phyloP scores from a whole-genome alignment of 176 grass and related monocot genomes.

The Juncus effusus region DNA sequence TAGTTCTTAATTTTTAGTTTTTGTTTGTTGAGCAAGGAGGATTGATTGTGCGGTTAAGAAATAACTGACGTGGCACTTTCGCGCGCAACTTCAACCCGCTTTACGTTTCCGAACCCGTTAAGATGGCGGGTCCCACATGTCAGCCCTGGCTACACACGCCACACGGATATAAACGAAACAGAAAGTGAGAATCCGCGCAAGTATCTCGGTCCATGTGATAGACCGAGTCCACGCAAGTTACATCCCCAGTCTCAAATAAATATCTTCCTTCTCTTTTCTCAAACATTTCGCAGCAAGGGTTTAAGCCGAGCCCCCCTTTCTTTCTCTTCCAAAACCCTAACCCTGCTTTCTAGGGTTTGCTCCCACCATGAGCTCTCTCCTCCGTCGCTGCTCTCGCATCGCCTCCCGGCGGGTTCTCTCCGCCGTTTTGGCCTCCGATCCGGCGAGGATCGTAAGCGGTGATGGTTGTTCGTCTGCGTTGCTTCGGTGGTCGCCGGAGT shows the following conservation, averaged over 20 bases:
- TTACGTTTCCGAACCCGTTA: too few species aligned
- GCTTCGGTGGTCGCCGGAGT: background rate
- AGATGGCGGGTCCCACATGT: too few species aligned
- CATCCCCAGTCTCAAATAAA: background rate
- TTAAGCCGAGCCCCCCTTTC: background rate
- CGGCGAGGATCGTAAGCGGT: constrained; percentile 31
- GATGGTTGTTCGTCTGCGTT: background rate
- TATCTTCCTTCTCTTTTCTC: constrained; percentile 28
- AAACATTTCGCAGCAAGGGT: constrained; percentile 18
- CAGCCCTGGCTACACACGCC: too few species aligned
- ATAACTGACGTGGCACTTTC: constrained; percentile 33
- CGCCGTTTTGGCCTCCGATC: constrained; percentile 17
- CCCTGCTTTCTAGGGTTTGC: constrained; percentile 26
- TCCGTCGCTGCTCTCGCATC: constrained; percentile 45
- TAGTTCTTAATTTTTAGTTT: too few species aligned
- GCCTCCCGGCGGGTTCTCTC: constrained; percentile 42
- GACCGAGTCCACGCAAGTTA: background rate
- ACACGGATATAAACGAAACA: background rate
- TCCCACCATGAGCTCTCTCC: constrained; percentile 50
- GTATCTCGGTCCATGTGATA: background rate
- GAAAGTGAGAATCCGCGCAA: background rate
- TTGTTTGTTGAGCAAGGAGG: constrained; percentile 1
- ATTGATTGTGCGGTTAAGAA: constrained; percentile 18
- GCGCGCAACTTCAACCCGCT: constrained; percentile 11
- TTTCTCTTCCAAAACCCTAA: constrained; percentile 27